Conservation (phyloP, 2,329 filamentous ascomycete species). For the Gnomoniopsis sp. region DNA sequence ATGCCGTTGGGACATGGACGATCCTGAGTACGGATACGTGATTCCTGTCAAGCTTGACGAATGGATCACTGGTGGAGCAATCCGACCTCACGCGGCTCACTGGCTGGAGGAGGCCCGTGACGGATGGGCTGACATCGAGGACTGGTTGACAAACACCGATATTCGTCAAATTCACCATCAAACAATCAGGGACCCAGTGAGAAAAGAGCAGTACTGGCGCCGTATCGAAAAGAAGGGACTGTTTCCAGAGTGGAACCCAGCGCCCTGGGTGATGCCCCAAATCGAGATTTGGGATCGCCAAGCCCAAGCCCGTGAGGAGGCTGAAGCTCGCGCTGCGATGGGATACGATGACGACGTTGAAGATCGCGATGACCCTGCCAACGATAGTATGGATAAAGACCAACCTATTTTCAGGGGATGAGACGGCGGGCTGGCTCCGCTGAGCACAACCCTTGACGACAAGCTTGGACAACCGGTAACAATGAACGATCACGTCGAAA, state of each 20-base stretch:
- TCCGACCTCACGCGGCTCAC: slow-evolving; percentile 36
- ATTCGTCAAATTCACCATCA: slow-evolving; percentile 37
- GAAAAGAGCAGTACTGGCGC: slow-evolving; percentile 43
- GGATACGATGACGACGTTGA: slow-evolving; percentile 32
- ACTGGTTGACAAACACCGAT: slow-evolving; percentile 39
- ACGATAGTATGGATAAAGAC: slow-evolving; percentile 26
- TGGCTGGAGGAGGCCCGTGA: slow-evolving; percentile 44
- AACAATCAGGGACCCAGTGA: slow-evolving; percentile 36
- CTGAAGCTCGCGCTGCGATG: slow-evolving; percentile 36
- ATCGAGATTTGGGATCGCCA: slow-evolving; percentile 43
- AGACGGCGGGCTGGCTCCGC: slow-evolving; percentile 18
- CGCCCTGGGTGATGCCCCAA: slow-evolving; percentile 38
- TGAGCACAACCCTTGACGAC: neutral
- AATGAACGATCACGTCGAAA: neutral
- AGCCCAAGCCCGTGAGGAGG: slow-evolving; percentile 37
- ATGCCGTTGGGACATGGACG: slow-evolving; percentile 40
- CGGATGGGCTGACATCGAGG: slow-evolving; percentile 43
- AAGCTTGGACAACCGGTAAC: neutral
- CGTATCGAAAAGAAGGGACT: slow-evolving; percentile 44
- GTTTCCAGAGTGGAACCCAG: slow-evolving; percentile 31
- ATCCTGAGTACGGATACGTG: slow-evolving; percentile 58
- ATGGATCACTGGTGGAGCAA: slow-evolving; percentile 53
- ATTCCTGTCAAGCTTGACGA: slow-evolving; percentile 62
- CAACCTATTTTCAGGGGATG: slow-evolving; percentile 17
- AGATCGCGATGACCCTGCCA: slow-evolving; percentile 29